These are phyloP conservation scores for Cylindrodendrum hubeiense DNA, from an alignment of 2,329 filamentous ascomycete species.

Conservation along the genomic window DNA sequence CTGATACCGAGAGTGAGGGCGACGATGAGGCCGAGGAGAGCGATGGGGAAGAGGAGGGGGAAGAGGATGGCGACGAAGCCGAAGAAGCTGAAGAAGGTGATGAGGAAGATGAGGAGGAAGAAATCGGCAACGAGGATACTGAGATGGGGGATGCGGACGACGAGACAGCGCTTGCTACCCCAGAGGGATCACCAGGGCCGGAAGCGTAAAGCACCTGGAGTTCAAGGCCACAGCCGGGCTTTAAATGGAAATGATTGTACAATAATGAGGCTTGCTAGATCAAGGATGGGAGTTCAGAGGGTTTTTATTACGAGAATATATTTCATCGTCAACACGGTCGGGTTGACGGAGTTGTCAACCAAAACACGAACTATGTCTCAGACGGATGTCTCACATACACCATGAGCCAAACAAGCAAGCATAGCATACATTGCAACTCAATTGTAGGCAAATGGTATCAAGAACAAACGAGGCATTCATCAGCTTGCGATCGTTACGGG, in stretches of 20 bases:
- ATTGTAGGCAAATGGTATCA: too few species aligned
- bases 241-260: constrained; percentile 22
- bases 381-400: too few species aligned
- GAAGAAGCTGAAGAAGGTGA: constrained; percentile 30
- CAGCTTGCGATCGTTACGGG: too few species aligned
- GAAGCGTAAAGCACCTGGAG: constrained; percentile 9
- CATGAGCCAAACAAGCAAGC: too few species aligned
- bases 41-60: constrained; percentile 41
- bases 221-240: background rate
- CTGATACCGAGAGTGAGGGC: constrained; percentile 51
- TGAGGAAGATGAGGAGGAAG: constrained; percentile 34
- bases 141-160: constrained; percentile 30
- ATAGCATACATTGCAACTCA: too few species aligned
- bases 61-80: constrained; percentile 34
- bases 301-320: background rate
- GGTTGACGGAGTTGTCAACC: too few species aligned
- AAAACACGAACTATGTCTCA: too few species aligned
- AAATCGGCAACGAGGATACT: constrained; percentile 32
- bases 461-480: too few species aligned
- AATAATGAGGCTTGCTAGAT: constrained; percentile 3
- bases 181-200: constrained; percentile 9
- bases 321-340: background rate
- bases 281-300: constrained; percentile 11
- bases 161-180: constrained; percentile 13
- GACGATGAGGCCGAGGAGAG: constrained; percentile 45